Evolutionary conservation across 306 rosid species (phyloP), one percentile per base, ranked within the genome.

Genomic region (Cucurbita ficifolia): DNA sequence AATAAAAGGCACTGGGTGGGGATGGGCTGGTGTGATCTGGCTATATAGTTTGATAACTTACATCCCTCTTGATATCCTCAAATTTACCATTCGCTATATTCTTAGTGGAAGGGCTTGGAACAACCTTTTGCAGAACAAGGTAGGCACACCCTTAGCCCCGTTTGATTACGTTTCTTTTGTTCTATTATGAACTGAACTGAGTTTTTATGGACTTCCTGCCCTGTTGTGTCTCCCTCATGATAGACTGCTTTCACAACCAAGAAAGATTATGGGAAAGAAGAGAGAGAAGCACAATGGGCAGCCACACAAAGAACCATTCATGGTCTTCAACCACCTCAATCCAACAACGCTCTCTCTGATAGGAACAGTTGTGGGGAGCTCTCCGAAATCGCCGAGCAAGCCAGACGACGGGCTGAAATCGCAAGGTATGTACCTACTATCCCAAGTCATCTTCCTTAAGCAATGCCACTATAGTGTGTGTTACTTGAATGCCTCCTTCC

Each of bases 271-370:
- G 99, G 99, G 0, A 95, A 95, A 86, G 97, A 89, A 87, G 99
- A 95, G 85, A 89, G 99, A 70, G 97, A 95, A 82, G 99, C 99
- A 46, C 99, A 95, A 22, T 95, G 99, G 99, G 99, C 99, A 24
- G 72, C 99, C 42, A 92, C 99, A 35, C 99, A 95, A 79, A 86
- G 99, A 78, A 95, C 99, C 21, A 88, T 95, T 13, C 99, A 95
- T 56, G 99, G 99, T 73, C 99, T 95, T 82, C 99, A 91, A 78
- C 92, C 96, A 76, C 96, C 99, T 0, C 97, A 91, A 82, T 55
- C 87, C 58, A 58, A 48, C 86, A 89, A 70, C 82, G 36, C 85
- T 76, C 83, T 88, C 87, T 79, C 79, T 51, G 99, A 95, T 61
- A 91, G 80, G 81, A 85, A 39, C 57, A 83, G 87, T 74, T 89